Base-by-base conservation (phyloP, 2,329 filamentous ascomycete species). In the Dactylellina leptospora region DNA sequence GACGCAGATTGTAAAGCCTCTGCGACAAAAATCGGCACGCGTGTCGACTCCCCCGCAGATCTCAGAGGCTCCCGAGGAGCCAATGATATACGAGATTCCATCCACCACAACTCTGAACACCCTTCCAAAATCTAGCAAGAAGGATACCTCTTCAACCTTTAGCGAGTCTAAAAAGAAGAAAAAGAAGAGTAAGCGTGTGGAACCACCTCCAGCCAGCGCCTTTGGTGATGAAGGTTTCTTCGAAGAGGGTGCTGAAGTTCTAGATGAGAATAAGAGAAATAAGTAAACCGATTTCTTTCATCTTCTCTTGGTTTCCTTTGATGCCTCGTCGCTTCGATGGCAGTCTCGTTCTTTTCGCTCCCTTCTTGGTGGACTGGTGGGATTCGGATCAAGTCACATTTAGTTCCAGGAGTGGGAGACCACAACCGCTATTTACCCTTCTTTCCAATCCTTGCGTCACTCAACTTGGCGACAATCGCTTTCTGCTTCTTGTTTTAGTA, bases 171-270 rank as follows among this genome's bases (percentile, higher is more conserved):
- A n/a, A n/a, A 82, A 84, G 83, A 89, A 73, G 84, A 88, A 54
- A 89, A 92, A 80, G 88, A 93, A 79, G 89, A 82, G 83, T 38
- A 83, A 82, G 54, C 82, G 84, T 56, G 77, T 66, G 5, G 36
- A 4, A 78, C 78, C 38, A 78, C 81, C 36, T 79, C 81, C 13
- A 82, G 82, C 27, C 78, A 74, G 70, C 18, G 79, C 78, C 48
- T 79, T 81, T 9, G 87, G 88, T 45, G 89, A 91, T 64, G 86
- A 86, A 59, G 90, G 89, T 1, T 96, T 96, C 80, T 96, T 96
- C 77, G 92, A 96, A 80, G 91, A 96, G 78, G 92, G 96, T 78
- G 95, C 91, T 76, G 92, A 96, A 79, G 90, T 96, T 64, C 84
- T 96, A 74, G 92, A 96, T 28, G 69, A 73, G 22, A 73, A 54